Evolutionary conservation across 352 stramenopile species (phyloP).

Genomic region (Phytophthora pini): DNA sequence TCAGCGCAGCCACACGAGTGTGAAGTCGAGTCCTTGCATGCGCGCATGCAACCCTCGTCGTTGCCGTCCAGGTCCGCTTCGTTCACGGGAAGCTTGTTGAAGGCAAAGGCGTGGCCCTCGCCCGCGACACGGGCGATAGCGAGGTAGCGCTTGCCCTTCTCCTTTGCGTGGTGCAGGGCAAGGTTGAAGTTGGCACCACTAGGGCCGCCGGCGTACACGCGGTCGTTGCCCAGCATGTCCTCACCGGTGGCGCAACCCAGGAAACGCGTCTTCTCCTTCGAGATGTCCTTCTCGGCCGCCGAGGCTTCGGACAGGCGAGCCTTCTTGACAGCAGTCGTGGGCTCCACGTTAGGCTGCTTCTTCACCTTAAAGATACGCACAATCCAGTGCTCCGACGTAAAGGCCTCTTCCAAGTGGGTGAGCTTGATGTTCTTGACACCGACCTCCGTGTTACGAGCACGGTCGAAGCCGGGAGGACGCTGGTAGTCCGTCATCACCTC

Average conservation of each 20-base stretch:
- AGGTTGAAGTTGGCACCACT: conserved; percentile 93
- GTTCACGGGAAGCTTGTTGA: conserved; percentile 84
- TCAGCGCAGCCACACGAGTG: conserved; percentile 90
- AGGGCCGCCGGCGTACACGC: conserved; percentile 86
- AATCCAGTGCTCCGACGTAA: conserved; percentile 96
- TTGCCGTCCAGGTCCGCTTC: conserved; percentile 76
- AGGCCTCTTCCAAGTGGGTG: conserved; percentile 92
- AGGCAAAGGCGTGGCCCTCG: conserved; percentile 91
- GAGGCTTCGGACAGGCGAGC: conserved; percentile 58
- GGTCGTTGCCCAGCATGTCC: conserved; percentile 85
- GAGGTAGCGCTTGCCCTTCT: conserved; percentile 89
- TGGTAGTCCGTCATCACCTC: conserved; percentile 90
- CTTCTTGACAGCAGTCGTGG: conserved; percentile 73
- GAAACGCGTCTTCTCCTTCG: conserved; percentile 82
- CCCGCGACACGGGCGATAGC: conserved; percentile 76
- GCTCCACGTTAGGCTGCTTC: conserved; percentile 84
- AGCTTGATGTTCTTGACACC: conserved; percentile 92
- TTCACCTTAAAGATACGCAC: conserved; percentile 96
- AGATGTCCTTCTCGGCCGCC: conserved; percentile 58
- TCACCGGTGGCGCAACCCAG: conserved; percentile 87
- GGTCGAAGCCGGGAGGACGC: conserved; percentile 85
- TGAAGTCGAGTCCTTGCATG: conserved; percentile 76
- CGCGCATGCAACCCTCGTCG: conserved; percentile 78
- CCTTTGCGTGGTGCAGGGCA: conserved; percentile 85
- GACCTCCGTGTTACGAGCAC: conserved; percentile 87